These are phyloP conservation scores for Ploettnerulaceae sp. DNA, from an alignment of 2,329 filamentous ascomycete species.

Conservation along the genomic window DNA sequence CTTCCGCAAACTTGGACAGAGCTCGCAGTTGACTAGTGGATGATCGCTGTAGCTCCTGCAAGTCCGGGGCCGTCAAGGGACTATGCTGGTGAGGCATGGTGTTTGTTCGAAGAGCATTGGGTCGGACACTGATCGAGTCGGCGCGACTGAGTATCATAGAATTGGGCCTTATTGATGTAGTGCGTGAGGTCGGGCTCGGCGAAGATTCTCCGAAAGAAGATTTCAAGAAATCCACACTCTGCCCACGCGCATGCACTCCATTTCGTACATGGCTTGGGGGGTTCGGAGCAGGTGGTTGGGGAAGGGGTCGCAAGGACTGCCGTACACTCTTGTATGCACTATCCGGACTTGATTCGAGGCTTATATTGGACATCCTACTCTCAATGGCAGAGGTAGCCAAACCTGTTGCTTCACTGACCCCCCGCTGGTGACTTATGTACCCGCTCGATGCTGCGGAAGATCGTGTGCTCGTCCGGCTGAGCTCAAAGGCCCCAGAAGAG, in stretches of 20 bases:
- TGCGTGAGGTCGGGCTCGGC: slow-evolving; percentile 13
- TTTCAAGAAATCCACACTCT: slow-evolving; percentile 59
- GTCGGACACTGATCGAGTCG: slow-evolving; percentile 42
- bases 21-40: slow-evolving; percentile 86
- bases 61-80: slow-evolving; percentile 61
- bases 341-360: slow-evolving; percentile 45
- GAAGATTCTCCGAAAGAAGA: slow-evolving; percentile 41
- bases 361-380: slow-evolving; percentile 40
- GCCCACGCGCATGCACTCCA: slow-evolving; percentile 35
- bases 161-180: slow-evolving; percentile 42
- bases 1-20: slow-evolving; percentile 75
- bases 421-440: slow-evolving; percentile 62
- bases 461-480: slow-evolving; percentile 62
- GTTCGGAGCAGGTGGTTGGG: slow-evolving; percentile 55
- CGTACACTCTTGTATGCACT: slow-evolving; percentile 68
- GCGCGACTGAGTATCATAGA: slow-evolving; percentile 57
- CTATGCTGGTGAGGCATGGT: slow-evolving; percentile 35
- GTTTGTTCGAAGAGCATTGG: slow-evolving; percentile 23
- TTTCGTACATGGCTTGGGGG: slow-evolving; percentile 36
- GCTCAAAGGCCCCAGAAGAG: slow-evolving; percentile 43
- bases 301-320: slow-evolving; percentile 70
- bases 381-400: slow-evolving; percentile 47
- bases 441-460: slow-evolving; percentile 68
- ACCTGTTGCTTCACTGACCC: slow-evolving; percentile 65
- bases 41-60: slow-evolving; percentile 79